Conservation (phyloP, 352 stramenopile species). For the Plasmopara halstedii region DNA sequence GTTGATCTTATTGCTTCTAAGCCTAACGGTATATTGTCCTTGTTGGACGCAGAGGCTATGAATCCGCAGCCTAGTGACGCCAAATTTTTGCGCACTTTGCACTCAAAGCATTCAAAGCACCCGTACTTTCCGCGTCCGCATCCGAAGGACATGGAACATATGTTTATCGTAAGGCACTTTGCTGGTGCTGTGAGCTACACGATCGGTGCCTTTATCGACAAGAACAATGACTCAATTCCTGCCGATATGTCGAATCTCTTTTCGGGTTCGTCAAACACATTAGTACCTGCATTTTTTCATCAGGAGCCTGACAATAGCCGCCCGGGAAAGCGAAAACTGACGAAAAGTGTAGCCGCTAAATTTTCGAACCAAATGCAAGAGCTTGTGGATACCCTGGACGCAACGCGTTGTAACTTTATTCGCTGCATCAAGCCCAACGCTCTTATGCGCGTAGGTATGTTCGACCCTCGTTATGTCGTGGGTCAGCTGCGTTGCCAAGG, state of each 20-base stretch:
- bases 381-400: conserved; percentile 81
- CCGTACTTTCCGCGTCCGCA: conserved; percentile 80
- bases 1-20: conserved; percentile 85
- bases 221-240: conserved; percentile 88
- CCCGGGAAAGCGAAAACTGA: conserved; percentile 75
- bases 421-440: conserved; percentile 90
- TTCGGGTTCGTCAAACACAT: conserved; percentile 48
- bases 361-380: conserved; percentile 85
- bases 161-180: conserved; percentile 89
- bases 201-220: conserved; percentile 86
- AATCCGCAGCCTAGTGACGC: conserved; percentile 87
- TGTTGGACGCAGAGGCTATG: conserved; percentile 84
- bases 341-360: conserved; percentile 60
- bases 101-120: conserved; percentile 81
- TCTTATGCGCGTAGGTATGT: conserved; percentile 59
- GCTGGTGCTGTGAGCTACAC: conserved; percentile 86
- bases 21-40: conserved; percentile 66
- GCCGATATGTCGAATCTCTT: conserved; percentile 82
- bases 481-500: conserved; percentile 84
- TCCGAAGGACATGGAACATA: conserved; percentile 84
- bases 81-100: conserved; percentile 78
- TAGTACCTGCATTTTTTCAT: conserved; percentile 64
- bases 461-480: conserved; percentile 86
- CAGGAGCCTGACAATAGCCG: conserved; percentile 41
- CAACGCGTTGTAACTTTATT: conserved; percentile 83